Evolutionary conservation across 2,329 filamentous ascomycete species (phyloP), one percentile per base, ranked within the genome.

Genomic region (Fusarium hainanense): DNA sequence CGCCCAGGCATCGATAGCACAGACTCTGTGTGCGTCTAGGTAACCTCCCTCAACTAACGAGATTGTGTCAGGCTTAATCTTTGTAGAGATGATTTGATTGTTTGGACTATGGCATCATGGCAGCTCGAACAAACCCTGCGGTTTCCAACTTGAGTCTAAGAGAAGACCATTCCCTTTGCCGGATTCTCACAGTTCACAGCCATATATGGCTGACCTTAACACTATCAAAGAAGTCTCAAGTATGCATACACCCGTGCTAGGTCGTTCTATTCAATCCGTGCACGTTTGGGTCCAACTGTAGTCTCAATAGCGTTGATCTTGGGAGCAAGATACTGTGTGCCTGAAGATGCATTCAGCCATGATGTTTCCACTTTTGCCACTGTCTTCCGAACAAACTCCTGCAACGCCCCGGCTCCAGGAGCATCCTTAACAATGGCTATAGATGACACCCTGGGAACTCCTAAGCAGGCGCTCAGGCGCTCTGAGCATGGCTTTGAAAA

Each of bases 361-460:
- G 80, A 76, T 25, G 86, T 82, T 37, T 86, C 79, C 25, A 90
- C 79, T 2, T 82, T 77, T 3, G 82, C 77, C 3, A 92, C 87
- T 58, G 82, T 80, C 37, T 84, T 79, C 30, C 82, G 78, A 2
- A 89, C 83, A 69, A 89, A 87, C 6, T 88, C 83, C 25, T 90
- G 75, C 12, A 93, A 76, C 2, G 86, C 83, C 51, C 83, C 83
- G 0, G 87, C 83, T 43, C 87, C 85, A 0, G 89, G 88, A 1
- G 90, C 88, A 40, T 81, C 84, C 9, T 82, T 81, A 21, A 83
- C 77, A 9, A 93, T 76, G 1, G 86, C 91, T 32, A 93, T 80
- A 23, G 89, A 88, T 2, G 90, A 91, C 1, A 89, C 89, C 34
- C 89, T 84, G 1, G 89, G 88, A 12, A 93, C 82, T 3, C 87